phyloP scores from a whole-genome alignment of 2,329 filamentous ascomycete species.

The Talaromyces sp. region DNA sequence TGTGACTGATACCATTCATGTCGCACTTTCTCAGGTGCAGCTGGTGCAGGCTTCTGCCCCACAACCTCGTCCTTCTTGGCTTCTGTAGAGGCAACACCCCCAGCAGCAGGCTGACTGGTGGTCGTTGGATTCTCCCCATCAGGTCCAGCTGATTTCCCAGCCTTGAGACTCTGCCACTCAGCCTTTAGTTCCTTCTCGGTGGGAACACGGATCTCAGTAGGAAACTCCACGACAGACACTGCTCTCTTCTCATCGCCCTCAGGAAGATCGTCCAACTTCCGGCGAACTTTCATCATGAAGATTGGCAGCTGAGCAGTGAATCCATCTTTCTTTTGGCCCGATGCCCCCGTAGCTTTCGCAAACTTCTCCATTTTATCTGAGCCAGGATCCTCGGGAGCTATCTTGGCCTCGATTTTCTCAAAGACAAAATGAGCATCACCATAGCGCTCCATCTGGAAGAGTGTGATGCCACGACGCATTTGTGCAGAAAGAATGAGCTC shows the following conservation, averaged over 20 bases:
- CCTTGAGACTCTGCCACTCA: constrained; percentile 35
- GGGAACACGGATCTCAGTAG: constrained; percentile 50
- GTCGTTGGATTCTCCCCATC: neutral
- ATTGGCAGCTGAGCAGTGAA: constrained; percentile 51
- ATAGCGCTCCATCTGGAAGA: constrained; percentile 70
- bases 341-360: constrained; percentile 24
- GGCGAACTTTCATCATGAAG: constrained; percentile 61
- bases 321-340: constrained; percentile 21
- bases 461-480: constrained; percentile 73
- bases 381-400: constrained; percentile 51
- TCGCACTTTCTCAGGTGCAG: constrained; percentile 55
- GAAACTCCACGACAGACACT: constrained; percentile 57
- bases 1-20: constrained; percentile 70
- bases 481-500: constrained; percentile 80
- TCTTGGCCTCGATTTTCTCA: constrained; percentile 54
- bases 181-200: constrained; percentile 42
- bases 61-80: constrained; percentile 2
- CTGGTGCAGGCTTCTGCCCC: neutral
- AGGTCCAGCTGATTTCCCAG: constrained; percentile 21
- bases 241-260: constrained; percentile 52
- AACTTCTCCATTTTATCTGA: constrained; percentile 31
- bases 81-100: neutral
- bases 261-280: constrained; percentile 53
- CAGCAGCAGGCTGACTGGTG: neutral
- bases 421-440: constrained; percentile 77